Base-by-base conservation (phyloP, 2,329 filamentous ascomycete genomes). In the Purpureocillium takamizusanense region DNA sequence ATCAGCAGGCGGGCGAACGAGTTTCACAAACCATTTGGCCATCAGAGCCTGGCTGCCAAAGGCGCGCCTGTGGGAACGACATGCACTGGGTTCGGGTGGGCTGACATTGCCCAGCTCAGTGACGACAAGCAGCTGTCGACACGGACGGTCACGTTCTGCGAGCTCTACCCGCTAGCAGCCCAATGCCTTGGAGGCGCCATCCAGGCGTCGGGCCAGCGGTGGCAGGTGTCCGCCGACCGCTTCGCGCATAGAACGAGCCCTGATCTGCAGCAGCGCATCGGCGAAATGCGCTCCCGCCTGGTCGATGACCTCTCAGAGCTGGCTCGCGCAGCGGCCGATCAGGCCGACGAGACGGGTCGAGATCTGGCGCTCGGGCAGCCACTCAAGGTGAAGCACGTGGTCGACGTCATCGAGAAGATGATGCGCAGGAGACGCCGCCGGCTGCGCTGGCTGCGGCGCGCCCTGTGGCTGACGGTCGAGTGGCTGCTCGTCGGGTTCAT, bases 401-500 rank as follows among this genome's bases (percentile, higher is more conserved):
- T 81, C 35, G 88, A 95, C 55, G 74, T 78, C 13, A 84, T 95
- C 42, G 73, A 92, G 42, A 76, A 83, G 52, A 81, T 86, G 67
- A 71, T 88, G 37, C 71, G 85, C 42, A 72, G 83, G 42, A 71
- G 87, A 37, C 70, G 78, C 12, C 61, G 78, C 23, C 63, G 77
- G 41, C 78, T 92, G 53, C 71, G 86, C 39, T 88, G 86, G 78
- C 61, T 88, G 17, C 70, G 86, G 30, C 70, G 85, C 12, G 77
- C 79, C 1, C 81, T 86, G 12, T 97, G 88, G 74, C 78, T 88
- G 39, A 62, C 82, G 15, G 76, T 95, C 13, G 90, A 97, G 66
- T 95, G 88, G 87, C 66, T 78, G 36, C 72, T 97, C 14, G 78
- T 97, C 30, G 85, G 84, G 4, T 76, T 94, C 49, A 86, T 97